Percentiles rank a stretch among this genome's conserved stretches.
Conservation (phyloP, 345 rosid genomes). For the Gossypium longicalyx region DNA sequence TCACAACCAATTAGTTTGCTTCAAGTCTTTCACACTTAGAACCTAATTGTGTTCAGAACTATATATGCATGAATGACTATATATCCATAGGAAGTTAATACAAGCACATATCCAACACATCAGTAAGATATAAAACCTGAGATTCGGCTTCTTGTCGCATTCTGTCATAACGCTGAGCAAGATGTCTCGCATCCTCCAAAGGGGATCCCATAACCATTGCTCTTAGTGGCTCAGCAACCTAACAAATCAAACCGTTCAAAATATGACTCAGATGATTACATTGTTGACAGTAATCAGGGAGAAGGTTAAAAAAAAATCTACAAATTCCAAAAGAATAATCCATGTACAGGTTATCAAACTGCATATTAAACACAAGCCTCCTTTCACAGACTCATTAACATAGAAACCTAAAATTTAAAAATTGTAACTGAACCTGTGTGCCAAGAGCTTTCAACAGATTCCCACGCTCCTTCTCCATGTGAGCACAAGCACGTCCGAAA, state of each 20-base stretch:
- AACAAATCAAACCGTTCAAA: conserved; percentile 25
- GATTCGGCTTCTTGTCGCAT: conserved; percentile 93
- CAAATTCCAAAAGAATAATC: not conserved
- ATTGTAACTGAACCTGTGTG: conserved; percentile 58
- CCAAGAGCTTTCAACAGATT: conserved; percentile 77
- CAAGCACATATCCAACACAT: not conserved
- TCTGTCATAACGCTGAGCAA: conserved; percentile 93
- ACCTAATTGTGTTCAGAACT: not conserved
- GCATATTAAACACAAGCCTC: not conserved
- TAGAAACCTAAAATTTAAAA: not conserved
- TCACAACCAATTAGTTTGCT: not conserved
- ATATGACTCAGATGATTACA: conserved; percentile 6
- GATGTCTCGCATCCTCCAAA: conserved; percentile 91
- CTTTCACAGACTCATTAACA: not conserved
- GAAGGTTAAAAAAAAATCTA: not conserved
- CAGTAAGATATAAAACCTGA: conserved; percentile 49
- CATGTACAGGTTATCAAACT: not conserved
- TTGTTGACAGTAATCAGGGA: not conserved
- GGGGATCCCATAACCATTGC: conserved; percentile 97
- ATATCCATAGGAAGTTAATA: not conserved
- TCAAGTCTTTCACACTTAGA: not conserved
- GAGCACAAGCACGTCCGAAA: conserved; percentile 67
- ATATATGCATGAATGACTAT: not conserved
- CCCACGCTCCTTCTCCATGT: conserved; percentile 86
- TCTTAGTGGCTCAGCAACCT: conserved; percentile 94